Conservation (phyloP, 768 basidiomycete species). For the Neoboletus brunneissimus region DNA sequence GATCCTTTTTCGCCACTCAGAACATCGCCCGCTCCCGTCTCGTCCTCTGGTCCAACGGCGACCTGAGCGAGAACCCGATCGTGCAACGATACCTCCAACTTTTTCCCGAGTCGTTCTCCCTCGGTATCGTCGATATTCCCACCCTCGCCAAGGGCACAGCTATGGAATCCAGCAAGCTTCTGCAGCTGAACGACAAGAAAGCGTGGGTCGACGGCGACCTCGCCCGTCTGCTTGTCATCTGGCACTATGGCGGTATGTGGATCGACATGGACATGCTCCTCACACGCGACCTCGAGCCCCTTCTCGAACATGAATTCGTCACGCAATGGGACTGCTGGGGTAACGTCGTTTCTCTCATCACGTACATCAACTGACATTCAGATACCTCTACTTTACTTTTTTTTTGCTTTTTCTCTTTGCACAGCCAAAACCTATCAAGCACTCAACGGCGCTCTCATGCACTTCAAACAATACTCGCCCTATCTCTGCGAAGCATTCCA, state of each 20-base stretch:
- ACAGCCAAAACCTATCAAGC: constrained; percentile 71
- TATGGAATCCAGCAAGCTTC: constrained; percentile 58
- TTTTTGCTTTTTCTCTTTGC: background rate
- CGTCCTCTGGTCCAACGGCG: constrained; percentile 91
- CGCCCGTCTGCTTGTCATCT: constrained; percentile 80
- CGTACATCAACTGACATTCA: constrained; percentile 4
- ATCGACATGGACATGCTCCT: constrained; percentile 96
- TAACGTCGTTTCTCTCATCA: constrained; percentile 30
- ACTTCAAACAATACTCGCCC: constrained; percentile 84
- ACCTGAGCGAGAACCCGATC: constrained; percentile 54
- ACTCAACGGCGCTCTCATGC: constrained; percentile 93
- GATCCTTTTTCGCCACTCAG: constrained; percentile 93
- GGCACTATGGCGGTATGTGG: constrained; percentile 92
- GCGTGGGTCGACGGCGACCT: constrained; percentile 97
- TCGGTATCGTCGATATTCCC: constrained; percentile 66
- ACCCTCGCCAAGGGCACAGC: constrained; percentile 72
- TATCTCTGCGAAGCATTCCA: constrained; percentile 98
- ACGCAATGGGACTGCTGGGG: constrained; percentile 99
- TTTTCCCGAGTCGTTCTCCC: constrained; percentile 69
- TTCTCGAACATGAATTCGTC: constrained; percentile 92
- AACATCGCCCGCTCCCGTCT: constrained; percentile 61
- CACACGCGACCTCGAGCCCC: constrained; percentile 79
- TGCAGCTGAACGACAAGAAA: constrained; percentile 65
- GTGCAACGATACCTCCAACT: constrained; percentile 56
- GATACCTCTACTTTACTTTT: background rate